Percentiles rank a stretch among this genome's conserved stretches.
Conservation (phyloP, 2,329 filamentous ascomycete species). For the Chrysoporthe deuterocubensis region DNA sequence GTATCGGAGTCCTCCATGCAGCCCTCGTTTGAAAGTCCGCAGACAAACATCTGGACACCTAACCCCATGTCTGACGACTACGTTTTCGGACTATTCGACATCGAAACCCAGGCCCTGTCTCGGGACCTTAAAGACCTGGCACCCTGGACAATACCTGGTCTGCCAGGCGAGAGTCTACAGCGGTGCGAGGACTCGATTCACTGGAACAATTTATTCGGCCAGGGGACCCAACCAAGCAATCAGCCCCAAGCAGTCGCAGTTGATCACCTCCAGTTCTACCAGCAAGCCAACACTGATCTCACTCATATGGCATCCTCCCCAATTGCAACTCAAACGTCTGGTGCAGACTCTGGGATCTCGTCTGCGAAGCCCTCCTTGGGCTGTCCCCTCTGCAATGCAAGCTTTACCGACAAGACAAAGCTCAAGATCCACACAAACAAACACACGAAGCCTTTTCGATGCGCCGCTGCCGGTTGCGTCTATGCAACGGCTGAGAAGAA, state of each 20-base stretch:
- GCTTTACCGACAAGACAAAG: constrained; percentile 21
- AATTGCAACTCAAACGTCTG: neutral
- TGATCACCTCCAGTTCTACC: neutral
- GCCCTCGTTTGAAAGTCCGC: neutral
- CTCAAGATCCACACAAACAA: constrained; percentile 27
- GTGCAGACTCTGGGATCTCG: neutral
- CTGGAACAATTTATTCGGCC: neutral
- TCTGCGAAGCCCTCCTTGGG: neutral
- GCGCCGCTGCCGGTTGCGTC: constrained; percentile 18
- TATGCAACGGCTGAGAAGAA: constrained; percentile 27
- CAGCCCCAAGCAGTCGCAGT: neutral
- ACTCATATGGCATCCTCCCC: neutral
- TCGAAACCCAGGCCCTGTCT: neutral
- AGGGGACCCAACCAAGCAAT: neutral
- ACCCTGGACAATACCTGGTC: neutral
- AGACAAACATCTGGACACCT: neutral
- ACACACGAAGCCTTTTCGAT: constrained; percentile 27
- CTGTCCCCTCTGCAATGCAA: constrained; percentile 20
- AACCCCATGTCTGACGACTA: neutral
- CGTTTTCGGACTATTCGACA: neutral
- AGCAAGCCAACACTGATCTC: neutral
- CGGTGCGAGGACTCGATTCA: neutral
- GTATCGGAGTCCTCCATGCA: neutral
- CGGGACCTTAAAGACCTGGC: neutral
- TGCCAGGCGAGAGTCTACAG: neutral